Evolutionary conservation across 371 early-diverging fungal genomes (phyloP).

Genomic region (Dinochytrium kinnereticum): DNA sequence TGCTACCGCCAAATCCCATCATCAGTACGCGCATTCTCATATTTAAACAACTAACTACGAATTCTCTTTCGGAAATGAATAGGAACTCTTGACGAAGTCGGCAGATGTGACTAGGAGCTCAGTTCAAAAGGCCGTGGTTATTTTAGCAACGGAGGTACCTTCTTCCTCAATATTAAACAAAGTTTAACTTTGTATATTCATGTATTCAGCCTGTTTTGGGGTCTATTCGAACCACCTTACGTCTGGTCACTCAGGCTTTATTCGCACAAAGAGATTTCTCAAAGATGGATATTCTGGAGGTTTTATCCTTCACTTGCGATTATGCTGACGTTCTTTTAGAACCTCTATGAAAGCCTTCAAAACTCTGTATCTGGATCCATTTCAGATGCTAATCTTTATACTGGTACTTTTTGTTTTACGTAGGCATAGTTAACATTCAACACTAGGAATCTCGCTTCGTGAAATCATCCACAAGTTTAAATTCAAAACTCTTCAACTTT

Average conservation of each 20-base stretch:
- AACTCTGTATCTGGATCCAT: slow-evolving; percentile 63
- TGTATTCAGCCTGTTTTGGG: slow-evolving; percentile 71
- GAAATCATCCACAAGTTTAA: slow-evolving; percentile 75
- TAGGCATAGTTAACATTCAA: background rate
- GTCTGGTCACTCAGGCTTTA: slow-evolving; percentile 78
- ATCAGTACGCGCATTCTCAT: slow-evolving; percentile 29
- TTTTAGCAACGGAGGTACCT: slow-evolving; percentile 70
- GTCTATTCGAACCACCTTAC: slow-evolving; percentile 72
- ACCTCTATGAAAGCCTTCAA: slow-evolving; percentile 67
- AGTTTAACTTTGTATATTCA: background rate
- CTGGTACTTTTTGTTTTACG: slow-evolving; percentile 15
- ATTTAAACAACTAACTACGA: background rate
- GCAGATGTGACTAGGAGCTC: slow-evolving; percentile 79
- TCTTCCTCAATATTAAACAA: background rate
- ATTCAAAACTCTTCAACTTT: slow-evolving; percentile 73
- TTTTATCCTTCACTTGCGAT: slow-evolving; percentile 26
- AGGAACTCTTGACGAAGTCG: slow-evolving; percentile 71
- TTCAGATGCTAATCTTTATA: slow-evolving; percentile 61
- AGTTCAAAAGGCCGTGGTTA: slow-evolving; percentile 84
- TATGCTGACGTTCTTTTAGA: slow-evolving; percentile 47
- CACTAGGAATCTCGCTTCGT: slow-evolving; percentile 68
- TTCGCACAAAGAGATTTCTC: slow-evolving; percentile 83
- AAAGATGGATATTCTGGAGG: slow-evolving; percentile 74
- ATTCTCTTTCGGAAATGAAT: background rate
- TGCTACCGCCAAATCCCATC: slow-evolving; percentile 80